Base-by-base conservation (phyloP, 2,329 filamentous ascomycete genomes). In the Diaporthe citrichinensis region DNA sequence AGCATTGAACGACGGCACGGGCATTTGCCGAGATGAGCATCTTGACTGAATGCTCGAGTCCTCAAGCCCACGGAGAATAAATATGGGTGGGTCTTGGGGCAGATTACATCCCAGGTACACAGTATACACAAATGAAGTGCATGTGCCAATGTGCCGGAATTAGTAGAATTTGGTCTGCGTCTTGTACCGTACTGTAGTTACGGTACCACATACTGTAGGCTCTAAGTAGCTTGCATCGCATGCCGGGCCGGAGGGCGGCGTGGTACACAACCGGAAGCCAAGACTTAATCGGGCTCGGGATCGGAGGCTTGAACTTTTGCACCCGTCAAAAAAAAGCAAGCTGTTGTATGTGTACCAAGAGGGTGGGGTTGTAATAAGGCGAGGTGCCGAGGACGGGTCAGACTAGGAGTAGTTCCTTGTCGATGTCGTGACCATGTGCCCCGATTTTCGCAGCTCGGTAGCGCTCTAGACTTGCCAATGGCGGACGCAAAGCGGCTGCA, bases 401-500 rank as follows among this genome's bases (percentile, higher is more conserved):
- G 39, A 20, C 59, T 20, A 62, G 17, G 59, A 62, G 39, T 28
- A 44, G 36, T 39, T 55, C 34, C 65, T 10, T 69, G 49, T 41
- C 65, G 49, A 69, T 69, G 49, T 69, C 65, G 65, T 69, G 49
- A 69, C 65, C 4, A 20, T n/a, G 15, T 53, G 65, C 49, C 49
- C 65, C 65, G 65, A 69, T 69, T 69, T 69, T 69, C 65, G 65
- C 65, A 28, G n/a, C 34, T 55, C 65, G 49, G 65, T 12, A 55
- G 65, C 49, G 65, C 46, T 69, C 49, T 28, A 41, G 34, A 69
- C 55, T 68, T 69, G 65, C 65, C 49, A 55, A 41, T 55, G 23
- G 49, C n/a, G 49, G 34, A 39, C n/a, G 65, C 65, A 55, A 31
- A 14, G 46, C n/a, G 49, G n/a, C 25, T 15, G 65, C 65, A 55